phyloP scores from a whole-genome alignment of 352 stramenopile species.

The Phytopythium boreale region DNA sequence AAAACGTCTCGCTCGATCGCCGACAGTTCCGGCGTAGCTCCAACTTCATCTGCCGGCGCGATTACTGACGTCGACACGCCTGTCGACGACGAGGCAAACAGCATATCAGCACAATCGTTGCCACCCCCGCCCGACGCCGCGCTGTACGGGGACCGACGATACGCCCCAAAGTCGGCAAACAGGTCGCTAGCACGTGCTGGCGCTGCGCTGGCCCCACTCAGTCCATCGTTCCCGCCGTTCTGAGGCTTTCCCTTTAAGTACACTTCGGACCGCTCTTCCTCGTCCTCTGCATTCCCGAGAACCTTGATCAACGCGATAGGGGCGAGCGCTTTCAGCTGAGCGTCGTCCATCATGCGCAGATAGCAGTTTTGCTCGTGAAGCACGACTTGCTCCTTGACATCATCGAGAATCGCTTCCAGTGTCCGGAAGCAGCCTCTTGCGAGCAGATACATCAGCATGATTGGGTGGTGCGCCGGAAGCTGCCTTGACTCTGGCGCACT shows the following conservation, averaged over 20 bases:
- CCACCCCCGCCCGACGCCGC: conserved; percentile 4
- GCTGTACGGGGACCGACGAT: conserved; percentile 14
- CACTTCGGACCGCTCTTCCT: conserved; percentile 40
- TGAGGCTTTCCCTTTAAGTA: conserved; percentile 37
- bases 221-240: conserved; percentile 4
- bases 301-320: conserved; percentile 52
- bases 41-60: conserved; percentile 14
- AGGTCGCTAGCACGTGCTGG: conserved; percentile 67
- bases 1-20: conserved; percentile 40
- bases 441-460: conserved; percentile 71
- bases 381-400: conserved; percentile 54
- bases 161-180: conserved; percentile 59
- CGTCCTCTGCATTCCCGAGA: conserved; percentile 24
- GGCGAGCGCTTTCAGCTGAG: conserved; percentile 40
- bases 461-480: conserved; percentile 48
- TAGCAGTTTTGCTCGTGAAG: conserved; percentile 79
- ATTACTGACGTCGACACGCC: conserved; percentile 1
- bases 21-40: conserved; percentile 6
- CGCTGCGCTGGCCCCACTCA: conserved; percentile 9
- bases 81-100: conserved; percentile 37
- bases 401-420: conserved; percentile 49
- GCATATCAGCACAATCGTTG: conserved; percentile 50
- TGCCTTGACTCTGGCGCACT: conserved; percentile 15
- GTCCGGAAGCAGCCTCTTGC: conserved; percentile 58
- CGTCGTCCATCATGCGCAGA: conserved; percentile 64